These are phyloP conservation scores for Pseudocercospora macadamiae DNA, from an alignment of 2,329 filamentous ascomycete species.

Conservation along the genomic window DNA sequence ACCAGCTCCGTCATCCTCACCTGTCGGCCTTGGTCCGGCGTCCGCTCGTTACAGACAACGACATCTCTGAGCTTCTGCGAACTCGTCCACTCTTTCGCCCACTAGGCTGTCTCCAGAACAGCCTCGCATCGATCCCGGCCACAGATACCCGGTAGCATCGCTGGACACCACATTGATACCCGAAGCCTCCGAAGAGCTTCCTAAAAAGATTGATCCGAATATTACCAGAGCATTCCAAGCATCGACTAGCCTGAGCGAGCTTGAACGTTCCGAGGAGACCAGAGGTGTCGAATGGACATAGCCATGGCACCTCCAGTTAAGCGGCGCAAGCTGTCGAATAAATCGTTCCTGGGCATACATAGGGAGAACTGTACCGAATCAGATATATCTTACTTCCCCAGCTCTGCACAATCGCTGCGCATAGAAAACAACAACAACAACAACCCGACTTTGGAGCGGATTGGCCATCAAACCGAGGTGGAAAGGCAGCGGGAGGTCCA, in stretches of 20 bases:
- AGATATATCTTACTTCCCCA: neutral
- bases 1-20: constrained; percentile 12
- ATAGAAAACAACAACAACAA: neutral
- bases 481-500: constrained; percentile 9
- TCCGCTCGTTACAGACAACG: constrained; percentile 34
- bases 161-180: constrained; percentile 6
- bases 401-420: neutral
- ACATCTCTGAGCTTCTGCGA: constrained; percentile 31
- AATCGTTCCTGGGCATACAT: constrained; percentile 6
- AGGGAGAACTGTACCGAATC: constrained; percentile 23
- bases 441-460: neutral
- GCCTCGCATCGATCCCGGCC: constrained; percentile 6
- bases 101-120: constrained; percentile 11
- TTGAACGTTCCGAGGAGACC: constrained; percentile 5
- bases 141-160: constrained; percentile 1
- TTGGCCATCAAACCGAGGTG: neutral
- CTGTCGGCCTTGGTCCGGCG: constrained; percentile 35
- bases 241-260: constrained; percentile 2
- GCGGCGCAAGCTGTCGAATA: constrained; percentile 29
- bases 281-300: constrained; percentile 26
- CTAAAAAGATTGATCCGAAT: neutral
- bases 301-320: constrained; percentile 37
- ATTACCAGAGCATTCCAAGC: neutral
- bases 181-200: constrained; percentile 4
- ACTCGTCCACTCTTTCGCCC: constrained; percentile 26